Evolutionary conservation across 1,284 basidiomycete genomes (phyloP).

Genomic region (Ganoderma boninense): DNA sequence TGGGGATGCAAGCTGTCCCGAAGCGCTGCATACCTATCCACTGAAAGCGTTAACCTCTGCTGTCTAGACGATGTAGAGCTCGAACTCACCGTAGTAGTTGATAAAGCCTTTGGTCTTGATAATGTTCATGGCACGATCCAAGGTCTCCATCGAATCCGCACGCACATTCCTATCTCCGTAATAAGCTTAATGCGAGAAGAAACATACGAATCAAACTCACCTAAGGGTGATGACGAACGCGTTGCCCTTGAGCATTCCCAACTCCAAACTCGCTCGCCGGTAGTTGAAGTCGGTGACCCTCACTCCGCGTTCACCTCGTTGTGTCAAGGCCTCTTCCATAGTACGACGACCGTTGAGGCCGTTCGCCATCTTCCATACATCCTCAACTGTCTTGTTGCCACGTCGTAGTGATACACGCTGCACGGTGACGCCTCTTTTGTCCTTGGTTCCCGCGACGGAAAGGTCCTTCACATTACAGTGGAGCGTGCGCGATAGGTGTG

Average conservation of each 20-base stretch:
- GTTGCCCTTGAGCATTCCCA: conserved; percentile 97
- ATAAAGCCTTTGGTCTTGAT: conserved; percentile 92
- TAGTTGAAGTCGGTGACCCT: conserved; percentile 92
- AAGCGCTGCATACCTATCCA: conserved; percentile 95
- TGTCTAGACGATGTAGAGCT: not conserved
- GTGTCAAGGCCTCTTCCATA: conserved; percentile 63
- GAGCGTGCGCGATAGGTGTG: conserved; percentile 80
- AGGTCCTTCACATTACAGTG: conserved; percentile 83
- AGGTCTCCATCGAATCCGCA: conserved; percentile 72
- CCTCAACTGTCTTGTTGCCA: conserved; percentile 80
- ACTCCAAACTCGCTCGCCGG: conserved; percentile 80
- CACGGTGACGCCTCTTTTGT: conserved; percentile 96
- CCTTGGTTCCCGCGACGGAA: conserved; percentile 95
- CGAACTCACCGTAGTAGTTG: conserved; percentile 90
- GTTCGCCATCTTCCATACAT: conserved; percentile 87
- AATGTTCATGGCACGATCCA: conserved; percentile 83
- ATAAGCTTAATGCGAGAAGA: not conserved
- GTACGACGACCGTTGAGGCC: conserved; percentile 67
- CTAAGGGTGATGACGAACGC: conserved; percentile 94
- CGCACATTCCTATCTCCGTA: conserved; percentile 76
- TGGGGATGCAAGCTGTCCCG: conserved; percentile 95
- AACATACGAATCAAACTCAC: conserved; percentile 51
- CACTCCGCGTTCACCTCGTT: conserved; percentile 90
- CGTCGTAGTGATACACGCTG: conserved; percentile 91
- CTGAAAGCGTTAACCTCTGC: not conserved